Percentiles rank a stretch among this genome's conserved stretches.
phyloP scores from a whole-genome alignment of 441 rosid species.

The Populus hybrid region DNA sequence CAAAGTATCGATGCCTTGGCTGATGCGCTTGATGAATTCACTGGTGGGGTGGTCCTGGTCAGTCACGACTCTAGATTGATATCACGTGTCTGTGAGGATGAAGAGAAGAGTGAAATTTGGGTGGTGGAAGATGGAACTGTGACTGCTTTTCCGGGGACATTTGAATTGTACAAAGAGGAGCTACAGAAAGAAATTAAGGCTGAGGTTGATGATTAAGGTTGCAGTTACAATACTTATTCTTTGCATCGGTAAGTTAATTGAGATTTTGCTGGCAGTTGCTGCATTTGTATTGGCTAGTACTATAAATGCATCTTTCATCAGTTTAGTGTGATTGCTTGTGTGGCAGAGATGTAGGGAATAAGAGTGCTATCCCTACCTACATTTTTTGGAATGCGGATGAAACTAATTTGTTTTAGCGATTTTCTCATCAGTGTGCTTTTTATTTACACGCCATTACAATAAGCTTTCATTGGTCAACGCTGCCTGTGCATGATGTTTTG shows the following conservation, averaged over 20 bases:
- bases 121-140: slow-evolving; percentile 80
- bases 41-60: slow-evolving; percentile 83
- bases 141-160: slow-evolving; percentile 50
- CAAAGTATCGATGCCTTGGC: slow-evolving; percentile 88
- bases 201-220: slow-evolving; percentile 63
- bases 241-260: not conserved
- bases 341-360: not conserved
- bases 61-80: slow-evolving; percentile 90
- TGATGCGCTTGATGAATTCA: slow-evolving; percentile 79
- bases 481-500: too few species aligned
- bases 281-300: not conserved
- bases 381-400: not conserved
- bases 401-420: not conserved
- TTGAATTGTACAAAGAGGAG: slow-evolving; percentile 82
- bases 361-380: not conserved
- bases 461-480: too few species aligned
- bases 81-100: slow-evolving; percentile 71
- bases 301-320: not conserved
- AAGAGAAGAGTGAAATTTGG: slow-evolving; percentile 80
- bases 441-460: not conserved
- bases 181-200: slow-evolving; percentile 70
- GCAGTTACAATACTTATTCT: not conserved
- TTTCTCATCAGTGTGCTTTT: not conserved
- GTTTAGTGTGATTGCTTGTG: not conserved
- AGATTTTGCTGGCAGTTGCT: not conserved